Evolutionary conservation across 169 alveolate genomes (phyloP).

Genomic region (Plasmodium fragile): DNA sequence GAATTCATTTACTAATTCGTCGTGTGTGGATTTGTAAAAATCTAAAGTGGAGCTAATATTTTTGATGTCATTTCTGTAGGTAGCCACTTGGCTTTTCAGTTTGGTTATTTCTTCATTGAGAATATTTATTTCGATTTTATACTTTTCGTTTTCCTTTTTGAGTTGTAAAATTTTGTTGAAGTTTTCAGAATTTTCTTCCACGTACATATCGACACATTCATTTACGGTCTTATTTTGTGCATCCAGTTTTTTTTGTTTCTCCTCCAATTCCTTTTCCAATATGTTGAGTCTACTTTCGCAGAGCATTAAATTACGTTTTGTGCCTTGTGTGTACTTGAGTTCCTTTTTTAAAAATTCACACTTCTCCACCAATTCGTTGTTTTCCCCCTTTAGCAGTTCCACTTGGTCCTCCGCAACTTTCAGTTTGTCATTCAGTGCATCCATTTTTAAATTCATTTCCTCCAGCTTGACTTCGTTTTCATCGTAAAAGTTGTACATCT

Average conservation of each 20-base stretch:
- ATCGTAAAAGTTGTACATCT: conserved; percentile 51
- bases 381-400: conserved; percentile 30
- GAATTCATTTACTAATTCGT: conserved; percentile 65
- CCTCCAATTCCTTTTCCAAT: conserved; percentile 67
- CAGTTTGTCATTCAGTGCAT: conserved; percentile 56
- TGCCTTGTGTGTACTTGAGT: conserved; percentile 47
- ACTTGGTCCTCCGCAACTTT: conserved; percentile 19
- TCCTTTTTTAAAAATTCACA: conserved; percentile 64
- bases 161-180: conserved; percentile 68
- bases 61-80: conserved; percentile 55
- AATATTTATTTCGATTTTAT: conserved; percentile 55
- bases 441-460: conserved; percentile 69
- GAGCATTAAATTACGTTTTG: conserved; percentile 64
- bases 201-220: conserved; percentile 72
- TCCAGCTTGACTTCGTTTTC: conserved; percentile 69
- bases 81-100: conserved; percentile 18
- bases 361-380: conserved; percentile 53
- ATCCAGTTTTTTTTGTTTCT: conserved; percentile 51
- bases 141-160: conserved; percentile 50
- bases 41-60: conserved; percentile 54
- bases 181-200: conserved; percentile 74
- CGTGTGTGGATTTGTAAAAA: conserved; percentile 74
- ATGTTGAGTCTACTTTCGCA: conserved; percentile 68
- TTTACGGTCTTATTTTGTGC: conserved; percentile 69
- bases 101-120: conserved; percentile 59